Evolutionary conservation across 345 rosid species (phyloP), one percentile per base, ranked within the genome.

Genomic region (Gossypium herbaceum): DNA sequence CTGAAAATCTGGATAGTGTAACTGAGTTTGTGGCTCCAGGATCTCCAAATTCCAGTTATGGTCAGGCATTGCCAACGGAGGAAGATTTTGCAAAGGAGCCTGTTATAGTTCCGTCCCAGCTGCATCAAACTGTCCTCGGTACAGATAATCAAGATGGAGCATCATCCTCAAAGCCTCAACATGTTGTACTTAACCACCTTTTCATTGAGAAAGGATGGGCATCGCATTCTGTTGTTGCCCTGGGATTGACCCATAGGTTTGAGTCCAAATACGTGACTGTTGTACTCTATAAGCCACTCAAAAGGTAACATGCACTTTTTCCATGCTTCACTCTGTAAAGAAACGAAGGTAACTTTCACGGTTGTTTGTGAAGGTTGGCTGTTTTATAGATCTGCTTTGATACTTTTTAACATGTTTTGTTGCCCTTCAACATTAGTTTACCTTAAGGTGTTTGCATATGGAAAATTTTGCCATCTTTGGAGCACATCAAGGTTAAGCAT

Each of bases 11-110:
- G 16, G 98, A 95, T 22, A 91, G 92, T 81, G 88, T 89, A 58
- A 80, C 81, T 2, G 93, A 90, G 79, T 93, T 95, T 51, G 94
- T 90, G 83, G 88, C 84, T 20, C 98, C 97, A 24, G 82, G 80
- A 41, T 95, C 99, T 58, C 99, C 99, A 70, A 92, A 86, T 57
- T 84, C 86, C 39, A 86, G 88, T 78, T 95, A 95, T 73, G 72
- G 91, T 58, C 93, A 88, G 80, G 71, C 79, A 43, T 80, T 87
- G 57, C 97, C 91, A 3, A 20, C 85, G 0, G 89, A 87, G 72
- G 98, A 90, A 72, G 96, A 95, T 65, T 93, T 85, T 71, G 85
- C 89, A 0, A 95, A 95, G 86, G 99, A 91, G 75, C 98, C 99
- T 2, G 71, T 73, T 0, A 64, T 71, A 2, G 89, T 88, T 71